phyloP scores from a whole-genome alignment of 352 stramenopile genomes.

The Phytophthora pini region DNA sequence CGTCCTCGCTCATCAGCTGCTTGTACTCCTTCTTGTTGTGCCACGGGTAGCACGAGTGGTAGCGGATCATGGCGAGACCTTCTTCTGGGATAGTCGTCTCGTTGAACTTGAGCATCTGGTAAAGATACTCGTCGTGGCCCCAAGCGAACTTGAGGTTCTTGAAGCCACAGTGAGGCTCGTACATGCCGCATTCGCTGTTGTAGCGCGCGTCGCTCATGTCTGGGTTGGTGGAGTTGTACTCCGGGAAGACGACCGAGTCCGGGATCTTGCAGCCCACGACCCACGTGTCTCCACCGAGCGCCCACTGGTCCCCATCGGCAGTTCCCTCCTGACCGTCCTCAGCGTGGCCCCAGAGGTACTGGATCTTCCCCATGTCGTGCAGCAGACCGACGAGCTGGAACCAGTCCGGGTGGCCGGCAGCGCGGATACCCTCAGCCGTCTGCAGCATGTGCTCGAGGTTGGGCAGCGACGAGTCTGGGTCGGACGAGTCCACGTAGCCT shows the following conservation, averaged over 20 bases:
- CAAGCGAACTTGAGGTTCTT: constrained; percentile 92
- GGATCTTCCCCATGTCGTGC: constrained; percentile 96
- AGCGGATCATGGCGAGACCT: constrained; percentile 94
- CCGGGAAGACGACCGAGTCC: constrained; percentile 88
- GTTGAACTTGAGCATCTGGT: constrained; percentile 94
- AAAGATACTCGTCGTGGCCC: constrained; percentile 96
- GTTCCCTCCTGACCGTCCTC: constrained; percentile 91
- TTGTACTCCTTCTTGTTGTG: constrained; percentile 93
- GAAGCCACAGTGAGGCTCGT: constrained; percentile 89
- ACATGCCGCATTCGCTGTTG: constrained; percentile 91
- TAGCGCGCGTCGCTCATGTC: constrained; percentile 88
- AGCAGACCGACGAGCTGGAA: constrained; percentile 92
- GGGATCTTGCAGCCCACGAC: constrained; percentile 92
- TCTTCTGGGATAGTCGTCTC: constrained; percentile 86
- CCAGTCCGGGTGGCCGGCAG: constrained; percentile 91
- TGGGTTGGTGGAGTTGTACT: constrained; percentile 91
- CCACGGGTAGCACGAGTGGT: constrained; percentile 94
- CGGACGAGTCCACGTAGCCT: constrained; percentile 93
- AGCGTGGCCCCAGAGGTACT: constrained; percentile 91
- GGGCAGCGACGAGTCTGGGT: constrained; percentile 91
- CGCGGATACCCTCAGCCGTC: constrained; percentile 93
- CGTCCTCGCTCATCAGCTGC: constrained; percentile 88
- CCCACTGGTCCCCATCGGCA: constrained; percentile 90
- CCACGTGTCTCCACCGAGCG: constrained; percentile 94
- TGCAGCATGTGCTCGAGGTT: constrained; percentile 95